Percentiles rank a stretch among this genome's conserved stretches.
These are phyloP conservation scores for Monosporozyma yasuniensis DNA, from an alignment of 805 yeast genomes.

Conservation along the genomic window DNA sequence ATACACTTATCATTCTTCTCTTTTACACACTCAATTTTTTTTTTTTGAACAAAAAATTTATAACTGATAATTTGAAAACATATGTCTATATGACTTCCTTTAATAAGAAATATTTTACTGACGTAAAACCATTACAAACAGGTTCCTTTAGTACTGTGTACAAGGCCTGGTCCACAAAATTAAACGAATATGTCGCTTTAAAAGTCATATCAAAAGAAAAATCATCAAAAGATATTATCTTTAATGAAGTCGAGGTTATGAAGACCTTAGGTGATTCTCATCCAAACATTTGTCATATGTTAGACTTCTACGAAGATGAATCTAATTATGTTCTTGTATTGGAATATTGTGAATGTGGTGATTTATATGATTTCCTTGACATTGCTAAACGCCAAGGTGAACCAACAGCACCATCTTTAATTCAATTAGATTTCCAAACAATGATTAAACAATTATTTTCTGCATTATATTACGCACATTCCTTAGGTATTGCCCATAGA, in stretches of 20 bases:
- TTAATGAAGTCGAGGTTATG: constrained; percentile 30
- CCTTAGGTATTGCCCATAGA: constrained; percentile 53
- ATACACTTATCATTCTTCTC: no score
- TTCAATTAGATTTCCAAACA: constrained; percentile 28
- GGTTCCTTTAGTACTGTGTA: constrained; percentile 30
- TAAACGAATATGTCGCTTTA: constrained; percentile 22
- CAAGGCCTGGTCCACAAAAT: constrained; percentile 19
- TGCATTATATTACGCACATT: constrained; percentile 49
- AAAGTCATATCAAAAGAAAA: constrained; percentile 22
- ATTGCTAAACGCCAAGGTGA: constrained; percentile 14
- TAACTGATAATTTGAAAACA: background rate
- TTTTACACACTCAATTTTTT: no score
- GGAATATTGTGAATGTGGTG: constrained; percentile 62
- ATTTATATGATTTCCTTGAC: constrained; percentile 46
- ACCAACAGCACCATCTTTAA: constrained; percentile 7
- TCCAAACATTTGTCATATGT: constrained; percentile 47
- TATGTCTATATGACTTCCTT: background rate
- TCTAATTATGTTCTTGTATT: constrained; percentile 47
- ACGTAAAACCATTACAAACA: constrained; percentile 20
- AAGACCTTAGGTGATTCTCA: constrained; percentile 34
- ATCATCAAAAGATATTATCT: constrained; percentile 9
- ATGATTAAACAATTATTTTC: constrained; percentile 41
- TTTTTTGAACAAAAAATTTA: no score
- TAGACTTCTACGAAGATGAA: constrained; percentile 49
- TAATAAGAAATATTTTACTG: constrained; percentile 10